Conservation (phyloP, 1,139 yeast species). For the Hyphopichia wangnamkhiaoensis region DNA sequence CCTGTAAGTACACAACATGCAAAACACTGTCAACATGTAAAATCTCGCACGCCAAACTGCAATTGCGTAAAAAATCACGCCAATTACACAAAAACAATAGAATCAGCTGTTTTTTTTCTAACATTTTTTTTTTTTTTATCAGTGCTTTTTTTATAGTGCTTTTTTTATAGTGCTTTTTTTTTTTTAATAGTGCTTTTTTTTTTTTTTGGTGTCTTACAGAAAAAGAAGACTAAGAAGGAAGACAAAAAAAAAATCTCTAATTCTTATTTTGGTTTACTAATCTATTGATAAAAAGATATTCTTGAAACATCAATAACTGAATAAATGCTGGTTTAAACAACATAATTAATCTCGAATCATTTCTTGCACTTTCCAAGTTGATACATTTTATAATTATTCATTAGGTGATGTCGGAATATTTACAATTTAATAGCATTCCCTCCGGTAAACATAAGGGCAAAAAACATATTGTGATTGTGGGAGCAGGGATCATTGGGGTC, state of each 20-base stretch:
- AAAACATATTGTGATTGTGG: constrained; percentile 73
- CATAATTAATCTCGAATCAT: no score
- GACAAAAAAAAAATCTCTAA: no score
- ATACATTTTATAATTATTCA: neutral
- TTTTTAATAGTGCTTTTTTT: neutral
- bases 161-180: neutral
- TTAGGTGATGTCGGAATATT: constrained; percentile 32
- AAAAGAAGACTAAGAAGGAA: no score
- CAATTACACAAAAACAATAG: neutral
- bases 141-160: neutral
- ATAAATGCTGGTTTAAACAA: no score
- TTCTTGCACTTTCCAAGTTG: neutral
- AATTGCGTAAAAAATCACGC: neutral
- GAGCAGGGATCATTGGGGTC: constrained; percentile 96
- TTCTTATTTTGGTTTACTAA: no score
- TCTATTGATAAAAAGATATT: no score
- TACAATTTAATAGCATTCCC: constrained; percentile 44
- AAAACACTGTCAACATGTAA: no score
- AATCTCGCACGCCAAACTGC: neutral
- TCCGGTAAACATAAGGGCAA: constrained; percentile 62
- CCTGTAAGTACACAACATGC: no score
- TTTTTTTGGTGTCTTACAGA: no score
- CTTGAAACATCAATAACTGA: no score
- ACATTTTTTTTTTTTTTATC: neutral
- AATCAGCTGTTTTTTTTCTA: constrained; percentile 3